Conservation (phyloP, 352 stramenopile genomes). For the Globisporangium recalcitrans region DNA sequence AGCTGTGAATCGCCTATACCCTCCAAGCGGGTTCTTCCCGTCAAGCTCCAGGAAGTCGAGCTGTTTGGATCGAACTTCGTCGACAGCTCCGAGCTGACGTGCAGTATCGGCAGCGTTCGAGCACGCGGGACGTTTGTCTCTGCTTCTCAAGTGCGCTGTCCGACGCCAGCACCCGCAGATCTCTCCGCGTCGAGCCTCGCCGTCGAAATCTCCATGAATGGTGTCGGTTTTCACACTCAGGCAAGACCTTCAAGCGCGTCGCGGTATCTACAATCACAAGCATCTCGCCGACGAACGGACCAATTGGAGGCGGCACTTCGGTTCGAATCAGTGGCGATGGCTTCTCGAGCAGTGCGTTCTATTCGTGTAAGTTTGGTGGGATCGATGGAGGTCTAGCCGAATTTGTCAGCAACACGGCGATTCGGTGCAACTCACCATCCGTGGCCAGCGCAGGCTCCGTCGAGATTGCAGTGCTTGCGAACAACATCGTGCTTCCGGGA, state of each 20-base stretch:
- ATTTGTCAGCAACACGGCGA: not conserved
- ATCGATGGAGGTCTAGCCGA: not conserved
- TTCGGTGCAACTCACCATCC: not conserved
- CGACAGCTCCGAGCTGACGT: conserved; percentile 3
- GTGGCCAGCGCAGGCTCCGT: not conserved
- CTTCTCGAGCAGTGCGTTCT: conserved; percentile 6
- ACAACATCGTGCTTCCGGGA: not conserved
- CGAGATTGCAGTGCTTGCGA: conserved; percentile 6
- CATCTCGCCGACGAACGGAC: conserved; percentile 24
- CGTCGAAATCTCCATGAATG: conserved; percentile 8
- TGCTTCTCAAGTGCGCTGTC: conserved; percentile 6
- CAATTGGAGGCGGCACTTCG: not conserved
- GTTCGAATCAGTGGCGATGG: conserved; percentile 6
- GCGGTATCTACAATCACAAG: not conserved
- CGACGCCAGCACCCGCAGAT: not conserved
- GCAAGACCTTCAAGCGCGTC: not conserved
- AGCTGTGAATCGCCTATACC: not conserved
- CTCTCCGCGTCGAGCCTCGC: not conserved
- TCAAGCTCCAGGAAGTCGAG: conserved; percentile 7
- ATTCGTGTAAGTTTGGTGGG: conserved; percentile 5
- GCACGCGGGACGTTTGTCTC: not conserved
- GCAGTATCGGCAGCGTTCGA: not conserved
- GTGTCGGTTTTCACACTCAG: conserved; percentile 7
- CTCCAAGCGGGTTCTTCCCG: conserved; percentile 4
- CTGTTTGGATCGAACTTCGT: conserved; percentile 8